Evolutionary conservation across 164 flowering plant species (phyloP).

Genomic region (Protea cynaroides): DNA sequence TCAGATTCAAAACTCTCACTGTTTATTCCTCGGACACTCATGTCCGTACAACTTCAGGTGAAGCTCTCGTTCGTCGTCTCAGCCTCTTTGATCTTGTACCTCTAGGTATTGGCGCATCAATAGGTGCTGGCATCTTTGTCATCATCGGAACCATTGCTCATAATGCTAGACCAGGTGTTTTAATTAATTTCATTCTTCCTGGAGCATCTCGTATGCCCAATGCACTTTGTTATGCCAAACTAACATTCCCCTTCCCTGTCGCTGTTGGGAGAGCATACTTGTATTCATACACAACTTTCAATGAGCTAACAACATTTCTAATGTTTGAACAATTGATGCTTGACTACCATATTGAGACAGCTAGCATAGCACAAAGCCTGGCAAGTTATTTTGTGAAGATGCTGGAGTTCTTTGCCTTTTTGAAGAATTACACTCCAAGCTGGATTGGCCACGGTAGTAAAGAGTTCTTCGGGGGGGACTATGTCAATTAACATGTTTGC

Average conservation of each 20-base stretch:
- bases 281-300: slow-evolving; percentile 86
- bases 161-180: slow-evolving; percentile 88
- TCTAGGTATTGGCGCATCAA: no score
- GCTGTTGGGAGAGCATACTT: slow-evolving; percentile 96
- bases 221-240: slow-evolving; percentile 94
- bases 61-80: no score
- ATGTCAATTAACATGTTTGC: slow-evolving; percentile 82
- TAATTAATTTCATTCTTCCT: slow-evolving; percentile 77
- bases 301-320: slow-evolving; percentile 94
- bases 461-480: slow-evolving; percentile 56
- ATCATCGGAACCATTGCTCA: no score
- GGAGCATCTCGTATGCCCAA: slow-evolving; percentile 87
- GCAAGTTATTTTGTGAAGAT: no score
- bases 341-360: no score
- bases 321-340: slow-evolving; percentile 87
- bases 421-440: slow-evolving; percentile 60
- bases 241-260: slow-evolving; percentile 90
- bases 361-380: no score
- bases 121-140: no score
- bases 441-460: slow-evolving; percentile 86
- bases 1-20: no score
- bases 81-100: no score
- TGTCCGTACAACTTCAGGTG: no score
- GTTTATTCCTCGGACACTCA: no score
- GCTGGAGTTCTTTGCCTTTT: slow-evolving; percentile 61